Base-by-base conservation (phyloP, 1,139 yeast species). In the Candida pseudoviswanathii region DNA sequence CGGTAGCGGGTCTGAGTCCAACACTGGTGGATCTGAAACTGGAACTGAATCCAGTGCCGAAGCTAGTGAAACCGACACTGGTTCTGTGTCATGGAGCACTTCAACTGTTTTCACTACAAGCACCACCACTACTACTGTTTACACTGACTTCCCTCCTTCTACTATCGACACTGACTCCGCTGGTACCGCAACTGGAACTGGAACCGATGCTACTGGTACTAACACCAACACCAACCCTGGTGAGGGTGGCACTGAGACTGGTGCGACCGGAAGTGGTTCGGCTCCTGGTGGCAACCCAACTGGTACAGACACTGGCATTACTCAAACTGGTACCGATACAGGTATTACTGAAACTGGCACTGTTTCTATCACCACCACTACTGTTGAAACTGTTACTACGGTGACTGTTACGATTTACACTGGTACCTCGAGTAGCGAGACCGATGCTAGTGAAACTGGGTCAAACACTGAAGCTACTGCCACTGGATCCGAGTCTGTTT, bases 81-180 rank as follows among this genome's bases (percentile, higher is more conserved):
- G 16, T 27, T 6, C 22, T 27, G 25, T 16, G 16, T 16, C 16
- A 16, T 16, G n/a, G 4, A 11, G 21, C 3, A 9, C 32, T 8
- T 27, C 16, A 5, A 34, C 41, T 24, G 43, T 25, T 39, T 37
- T 29, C 7, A 32, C 27, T 8, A 33, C 43, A 33, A 30, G 33
- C 26, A 22, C 48, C n/a, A 24, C 21, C 26, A 51, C 41, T 2
- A 45, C 41, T 3, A 45, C 52, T 11, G 56, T 45, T 29, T 56
- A 39, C 7, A 27, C 37, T 33, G 37, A n/a, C 21, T 6, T 27
- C 30, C 30, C 30, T 27, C 30, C 26, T 24, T 7, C 25, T 30
- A 25, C 22, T 40, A 26, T 3, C 30, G 44, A 25, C 32, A n/a
- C 47, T 41, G 33, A 41, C 32, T 22, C 48, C 6, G 26, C 44